A percentile compares a stretch with the other conserved stretches of the same genome.
Conservation (phyloP, 495 filamentous ascomycete genomes). For the Hyphodiscus hymeniophilus region DNA sequence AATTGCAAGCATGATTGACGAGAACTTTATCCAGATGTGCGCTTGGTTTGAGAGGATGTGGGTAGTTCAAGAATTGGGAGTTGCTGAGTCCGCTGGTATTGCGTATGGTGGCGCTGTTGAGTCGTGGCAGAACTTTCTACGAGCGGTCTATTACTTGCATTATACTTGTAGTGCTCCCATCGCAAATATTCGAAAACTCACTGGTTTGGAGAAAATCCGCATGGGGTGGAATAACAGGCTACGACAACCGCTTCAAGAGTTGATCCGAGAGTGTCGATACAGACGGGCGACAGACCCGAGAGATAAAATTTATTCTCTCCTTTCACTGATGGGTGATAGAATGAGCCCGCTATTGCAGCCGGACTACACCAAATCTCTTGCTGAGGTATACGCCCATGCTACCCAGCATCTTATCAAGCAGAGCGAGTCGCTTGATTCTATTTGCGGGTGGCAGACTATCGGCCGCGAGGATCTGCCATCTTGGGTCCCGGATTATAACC, state of each 20-base stretch:
- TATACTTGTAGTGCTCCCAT: neutral
- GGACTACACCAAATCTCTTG: slow-evolving; percentile 6
- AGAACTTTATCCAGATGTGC: neutral
- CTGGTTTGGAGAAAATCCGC: slow-evolving; percentile 2
- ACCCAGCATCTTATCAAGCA: slow-evolving; percentile 2
- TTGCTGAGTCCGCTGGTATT: neutral
- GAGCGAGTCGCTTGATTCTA: neutral
- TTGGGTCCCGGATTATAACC: slow-evolving; percentile 6
- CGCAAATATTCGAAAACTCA: neutral
- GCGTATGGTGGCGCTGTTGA: neutral
- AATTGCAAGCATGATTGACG: slow-evolving; percentile 1
- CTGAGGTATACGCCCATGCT: neutral
- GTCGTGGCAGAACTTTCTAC: neutral
- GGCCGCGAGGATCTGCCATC: slow-evolving; percentile 1
- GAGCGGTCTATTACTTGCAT: slow-evolving; percentile 2
- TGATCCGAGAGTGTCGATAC: slow-evolving; percentile 4
- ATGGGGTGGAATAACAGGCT: neutral
- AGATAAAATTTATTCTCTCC: slow-evolving; percentile 16
- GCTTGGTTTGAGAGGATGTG: slow-evolving; percentile 9
- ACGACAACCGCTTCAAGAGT: neutral
- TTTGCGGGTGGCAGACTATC: slow-evolving; percentile 6
- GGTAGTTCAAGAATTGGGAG: slow-evolving; percentile 9
- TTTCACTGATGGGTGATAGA: slow-evolving; percentile 9
- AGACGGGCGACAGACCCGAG: slow-evolving; percentile 7
- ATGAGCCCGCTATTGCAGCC: neutral